Base-by-base conservation (phyloP, 2,329 filamentous ascomycete species). In the Neoarthrinium moseri region DNA sequence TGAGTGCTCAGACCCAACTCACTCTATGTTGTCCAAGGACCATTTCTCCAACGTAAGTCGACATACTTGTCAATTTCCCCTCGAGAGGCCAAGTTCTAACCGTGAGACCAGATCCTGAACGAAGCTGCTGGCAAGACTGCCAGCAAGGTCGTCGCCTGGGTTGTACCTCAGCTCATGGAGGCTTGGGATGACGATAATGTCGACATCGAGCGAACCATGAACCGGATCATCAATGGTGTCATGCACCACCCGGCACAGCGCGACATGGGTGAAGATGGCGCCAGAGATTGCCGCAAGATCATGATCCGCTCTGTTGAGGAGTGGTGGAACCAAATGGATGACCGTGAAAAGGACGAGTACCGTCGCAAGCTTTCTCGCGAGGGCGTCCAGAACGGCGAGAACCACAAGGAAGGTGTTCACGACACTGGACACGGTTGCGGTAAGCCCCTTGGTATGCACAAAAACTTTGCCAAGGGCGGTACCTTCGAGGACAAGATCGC, bases 1-100 rank as follows among this genome's bases (percentile, higher is more conserved):
- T 60, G 51, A 78, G 42, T 87, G 73, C 51, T 83, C 82, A 17
- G 86, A 96, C 60, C 92, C 91, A 0, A 96, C 91, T 2, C 91
- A 96, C 71, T 95, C 89, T 17, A 96, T 96, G 91, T 74, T 96
- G 43, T 91, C 90, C 48, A 96, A 96, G 72, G 91, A 96, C 59
- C 91, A 96, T 68, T 96, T 96, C 66, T 88, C 86, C 52, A 95
- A 95, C 61, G 75, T 86, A 64, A 68, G 75, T 57, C 18, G 5
- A 18, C 23, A 8, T 4, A 26, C 7, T 8, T 22, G 8, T 22
- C 11, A 34, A 26, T 22, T 43, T 2, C 4, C 17, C 21, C 11
- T 12, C 11, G 10, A 4, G 18, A 37, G 20, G n/a, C n/a, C n/a
- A n/a, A n/a, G n/a, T n/a, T n/a, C 34, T 37, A 24, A 37, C 8